A percentile compares a stretch with the other conserved stretches of the same genome.
phyloP scores from a whole-genome alignment of 495 filamentous ascomycete genomes.

The Aspergillus haitiensis region DNA sequence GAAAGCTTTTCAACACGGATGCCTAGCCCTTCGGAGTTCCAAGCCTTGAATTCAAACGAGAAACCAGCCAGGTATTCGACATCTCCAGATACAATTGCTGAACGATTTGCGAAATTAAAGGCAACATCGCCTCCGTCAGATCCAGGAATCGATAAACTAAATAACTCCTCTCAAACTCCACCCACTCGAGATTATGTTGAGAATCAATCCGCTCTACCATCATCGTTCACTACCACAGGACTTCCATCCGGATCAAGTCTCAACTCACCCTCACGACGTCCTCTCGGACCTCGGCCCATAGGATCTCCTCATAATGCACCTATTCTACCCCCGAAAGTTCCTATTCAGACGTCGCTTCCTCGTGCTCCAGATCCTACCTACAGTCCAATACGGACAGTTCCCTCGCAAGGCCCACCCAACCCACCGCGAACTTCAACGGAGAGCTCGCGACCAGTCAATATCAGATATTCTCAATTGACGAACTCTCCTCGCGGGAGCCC shows the following conservation, averaged over 20 bases:
- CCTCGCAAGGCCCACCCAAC: conserved; percentile 45
- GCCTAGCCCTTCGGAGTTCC: conserved; percentile 48
- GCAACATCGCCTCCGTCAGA: conserved; percentile 24
- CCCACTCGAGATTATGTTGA: conserved; percentile 34
- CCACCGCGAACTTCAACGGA: conserved; percentile 52
- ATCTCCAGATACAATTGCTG: conserved; percentile 40
- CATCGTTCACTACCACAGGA: conserved; percentile 24
- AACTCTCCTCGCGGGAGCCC: conserved; percentile 42
- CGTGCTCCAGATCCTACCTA: conserved; percentile 83
- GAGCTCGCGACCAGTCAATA: conserved; percentile 36
- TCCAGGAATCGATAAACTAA: conserved; percentile 16
- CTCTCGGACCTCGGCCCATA: conserved; percentile 58
- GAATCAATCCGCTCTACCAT: conserved; percentile 32
- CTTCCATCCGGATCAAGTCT: conserved; percentile 23
- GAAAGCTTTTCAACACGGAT: conserved; percentile 33
- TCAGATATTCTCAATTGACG: conserved; percentile 42
- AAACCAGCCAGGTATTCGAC: conserved; percentile 30
- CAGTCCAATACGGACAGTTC: conserved; percentile 60
- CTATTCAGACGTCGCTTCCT: conserved; percentile 64
- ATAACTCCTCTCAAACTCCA: conserved; percentile 35
- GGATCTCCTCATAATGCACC: conserved; percentile 45
- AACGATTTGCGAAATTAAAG: conserved; percentile 48
- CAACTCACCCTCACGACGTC: conserved; percentile 36
- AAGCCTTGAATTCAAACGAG: conserved; percentile 22
- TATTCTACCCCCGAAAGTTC: conserved; percentile 55